phyloP scores from a whole-genome alignment of 2,329 filamentous ascomycete species.

The Pseudocercospora fijiensis region DNA sequence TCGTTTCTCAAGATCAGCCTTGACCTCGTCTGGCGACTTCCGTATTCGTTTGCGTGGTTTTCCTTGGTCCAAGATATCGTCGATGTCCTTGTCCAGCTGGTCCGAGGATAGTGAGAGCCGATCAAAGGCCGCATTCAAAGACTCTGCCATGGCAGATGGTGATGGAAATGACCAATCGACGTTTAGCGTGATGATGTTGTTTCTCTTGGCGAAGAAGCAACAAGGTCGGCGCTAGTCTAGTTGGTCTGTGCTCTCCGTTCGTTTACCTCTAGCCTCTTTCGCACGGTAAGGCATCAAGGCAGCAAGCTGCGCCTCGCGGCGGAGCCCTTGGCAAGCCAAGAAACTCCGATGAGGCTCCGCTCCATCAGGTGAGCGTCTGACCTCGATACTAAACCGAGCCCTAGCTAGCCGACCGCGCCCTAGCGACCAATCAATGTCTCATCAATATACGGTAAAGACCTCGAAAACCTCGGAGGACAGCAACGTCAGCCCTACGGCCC shows the following conservation, averaged over 20 bases:
- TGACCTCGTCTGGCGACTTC: conserved; percentile 62
- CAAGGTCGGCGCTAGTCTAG: not conserved
- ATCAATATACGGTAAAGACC: too few relatives aligned
- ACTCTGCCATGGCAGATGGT: conserved; percentile 21
- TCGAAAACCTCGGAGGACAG: too few relatives aligned
- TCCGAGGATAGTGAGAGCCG: conserved; percentile 49
- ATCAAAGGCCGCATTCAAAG: conserved; percentile 52
- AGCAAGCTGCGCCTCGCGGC: too few relatives aligned
- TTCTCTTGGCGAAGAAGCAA: not conserved
- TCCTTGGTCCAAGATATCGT: conserved; percentile 58
- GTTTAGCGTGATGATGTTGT: not conserved
- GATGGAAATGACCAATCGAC: not conserved
- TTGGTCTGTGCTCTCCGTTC: not conserved
- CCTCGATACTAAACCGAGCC: too few relatives aligned
- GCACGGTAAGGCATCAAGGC: too few relatives aligned
- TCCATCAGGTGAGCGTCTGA: too few relatives aligned
- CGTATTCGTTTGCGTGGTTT: conserved; percentile 54
- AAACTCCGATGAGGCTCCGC: too few relatives aligned
- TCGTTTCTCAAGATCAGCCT: conserved; percentile 67
- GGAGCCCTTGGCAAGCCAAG: too few relatives aligned
- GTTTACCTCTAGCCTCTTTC: too few relatives aligned
- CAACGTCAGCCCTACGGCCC: too few relatives aligned
- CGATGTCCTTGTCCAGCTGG: conserved; percentile 45
- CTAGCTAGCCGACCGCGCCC: too few relatives aligned
- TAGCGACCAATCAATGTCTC: too few relatives aligned